phyloP scores from a whole-genome alignment of 352 stramenopile species.

The Saprolegnia diclina region DNA sequence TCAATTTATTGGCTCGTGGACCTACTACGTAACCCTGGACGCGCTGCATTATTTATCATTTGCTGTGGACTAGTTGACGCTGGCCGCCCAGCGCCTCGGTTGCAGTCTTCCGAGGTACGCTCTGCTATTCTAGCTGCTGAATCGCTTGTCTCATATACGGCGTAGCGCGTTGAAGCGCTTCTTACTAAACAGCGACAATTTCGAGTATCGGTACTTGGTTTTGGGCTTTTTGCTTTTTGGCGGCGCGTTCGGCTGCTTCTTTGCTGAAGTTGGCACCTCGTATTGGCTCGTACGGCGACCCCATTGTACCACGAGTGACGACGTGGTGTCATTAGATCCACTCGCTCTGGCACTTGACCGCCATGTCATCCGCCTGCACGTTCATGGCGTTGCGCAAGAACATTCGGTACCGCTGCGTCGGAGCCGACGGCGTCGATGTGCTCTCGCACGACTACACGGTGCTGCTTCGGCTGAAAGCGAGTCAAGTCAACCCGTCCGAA shows the following conservation, averaged over 20 bases:
- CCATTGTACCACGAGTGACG: no score
- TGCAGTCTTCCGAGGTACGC: conserved; percentile 30
- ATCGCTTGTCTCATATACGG: background rate
- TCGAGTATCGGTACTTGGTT: conserved; percentile 33
- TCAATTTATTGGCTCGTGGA: conserved; percentile 35
- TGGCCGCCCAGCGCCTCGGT: conserved; percentile 31
- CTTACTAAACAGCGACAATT: conserved; percentile 37
- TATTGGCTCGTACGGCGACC: conserved; percentile 37
- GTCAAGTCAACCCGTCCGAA: conserved; percentile 10
- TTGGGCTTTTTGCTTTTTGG: conserved; percentile 33
- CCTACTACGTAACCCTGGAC: conserved; percentile 42
- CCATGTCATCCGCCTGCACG: conserved; percentile 35
- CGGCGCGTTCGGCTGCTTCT: conserved; percentile 35
- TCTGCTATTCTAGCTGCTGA: no score
- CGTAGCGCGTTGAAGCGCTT: conserved; percentile 32
- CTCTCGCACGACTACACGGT: conserved; percentile 23
- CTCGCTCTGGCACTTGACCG: conserved; percentile 35
- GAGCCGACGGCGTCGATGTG: conserved; percentile 31
- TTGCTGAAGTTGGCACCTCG: conserved; percentile 32
- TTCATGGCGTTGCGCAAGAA: conserved; percentile 36
- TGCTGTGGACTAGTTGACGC: conserved; percentile 26
- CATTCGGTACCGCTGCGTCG: conserved; percentile 35
- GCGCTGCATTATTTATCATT: no score
- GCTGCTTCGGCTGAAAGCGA: background rate
- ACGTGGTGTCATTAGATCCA: conserved; percentile 36